phyloP scores from a whole-genome alignment of 2,329 filamentous ascomycete genomes.

The Hypoxylon sp. region DNA sequence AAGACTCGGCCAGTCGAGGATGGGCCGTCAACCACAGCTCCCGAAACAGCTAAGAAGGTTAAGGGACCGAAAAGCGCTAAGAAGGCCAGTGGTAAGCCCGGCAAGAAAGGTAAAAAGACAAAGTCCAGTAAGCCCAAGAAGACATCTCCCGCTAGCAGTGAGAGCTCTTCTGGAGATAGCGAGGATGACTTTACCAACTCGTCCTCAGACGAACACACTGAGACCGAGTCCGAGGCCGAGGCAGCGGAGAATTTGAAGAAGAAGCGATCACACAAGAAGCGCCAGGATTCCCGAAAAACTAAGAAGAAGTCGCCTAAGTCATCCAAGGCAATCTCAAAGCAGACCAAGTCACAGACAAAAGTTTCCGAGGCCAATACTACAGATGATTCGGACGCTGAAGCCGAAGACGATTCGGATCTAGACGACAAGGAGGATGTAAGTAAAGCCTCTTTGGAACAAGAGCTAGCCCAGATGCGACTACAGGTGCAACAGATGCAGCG shows the following conservation, averaged over 20 bases:
- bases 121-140: conserved; percentile 44
- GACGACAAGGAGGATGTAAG: conserved; percentile 40
- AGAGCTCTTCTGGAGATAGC: conserved; percentile 41
- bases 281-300: conserved; percentile 49
- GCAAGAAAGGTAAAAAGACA: conserved; percentile 38
- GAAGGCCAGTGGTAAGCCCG: conserved; percentile 36
- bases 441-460: conserved; percentile 38
- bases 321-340: conserved; percentile 46
- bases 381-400: conserved; percentile 43
- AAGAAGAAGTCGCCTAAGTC: conserved; percentile 52
- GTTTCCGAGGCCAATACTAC: conserved; percentile 44
- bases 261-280: conserved; percentile 53
- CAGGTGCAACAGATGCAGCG: conserved; percentile 49
- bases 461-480: conserved; percentile 48
- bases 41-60: conserved; percentile 49
- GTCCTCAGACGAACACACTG: conserved; percentile 48
- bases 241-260: conserved; percentile 48
- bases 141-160: conserved; percentile 29
- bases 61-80: conserved; percentile 51
- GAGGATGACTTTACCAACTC: conserved; percentile 43
- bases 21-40: conserved; percentile 34
- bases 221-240: conserved; percentile 50
- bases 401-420: conserved; percentile 40
- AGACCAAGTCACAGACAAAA: conserved; percentile 41
- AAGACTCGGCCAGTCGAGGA: conserved; percentile 48